Percentiles rank a stretch among this genome's conserved stretches.
Evolutionary conservation across 257 asterid genomes (phyloP).

Genomic region (Capsicum baccatum): DNA sequence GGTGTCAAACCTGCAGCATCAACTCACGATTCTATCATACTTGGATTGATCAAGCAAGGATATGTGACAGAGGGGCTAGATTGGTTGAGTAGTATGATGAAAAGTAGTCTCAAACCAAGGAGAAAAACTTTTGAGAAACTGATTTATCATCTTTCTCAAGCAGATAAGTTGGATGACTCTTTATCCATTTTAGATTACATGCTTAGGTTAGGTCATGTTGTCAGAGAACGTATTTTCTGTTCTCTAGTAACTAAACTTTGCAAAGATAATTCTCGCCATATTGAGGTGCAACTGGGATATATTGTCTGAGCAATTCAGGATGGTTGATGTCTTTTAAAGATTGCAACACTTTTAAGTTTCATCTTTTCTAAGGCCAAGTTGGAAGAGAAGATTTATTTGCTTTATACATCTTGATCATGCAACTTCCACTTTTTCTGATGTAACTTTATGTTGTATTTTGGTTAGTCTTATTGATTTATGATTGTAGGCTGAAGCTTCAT

Average conservation of each 20-base stretch:
- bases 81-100: slow-evolving; percentile 54
- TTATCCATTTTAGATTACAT: slow-evolving; percentile 49
- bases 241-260: slow-evolving; percentile 56
- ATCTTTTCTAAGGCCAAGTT: slow-evolving; percentile 9
- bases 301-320: slow-evolving; percentile 32
- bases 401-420: slow-evolving; percentile 22
- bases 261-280: slow-evolving; percentile 38
- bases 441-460: neutral
- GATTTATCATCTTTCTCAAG: slow-evolving; percentile 45
- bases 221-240: slow-evolving; percentile 37
- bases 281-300: slow-evolving; percentile 36
- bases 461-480: neutral
- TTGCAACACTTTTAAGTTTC: neutral
- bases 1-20: slow-evolving; percentile 47
- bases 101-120: slow-evolving; percentile 51
- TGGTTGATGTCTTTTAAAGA: neutral
- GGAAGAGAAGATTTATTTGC: neutral
- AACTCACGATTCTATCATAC: slow-evolving; percentile 49
- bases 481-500: neutral
- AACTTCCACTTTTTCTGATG: neutral
- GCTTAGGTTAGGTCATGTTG: slow-evolving; percentile 57
- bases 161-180: slow-evolving; percentile 53
- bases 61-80: slow-evolving; percentile 48
- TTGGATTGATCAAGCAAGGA: slow-evolving; percentile 57
- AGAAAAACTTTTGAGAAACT: slow-evolving; percentile 56